Percentiles rank a stretch among this genome's conserved stretches.
Evolutionary conservation across 441 rosid species (phyloP).

Genomic region (Pelargonium australe): DNA sequence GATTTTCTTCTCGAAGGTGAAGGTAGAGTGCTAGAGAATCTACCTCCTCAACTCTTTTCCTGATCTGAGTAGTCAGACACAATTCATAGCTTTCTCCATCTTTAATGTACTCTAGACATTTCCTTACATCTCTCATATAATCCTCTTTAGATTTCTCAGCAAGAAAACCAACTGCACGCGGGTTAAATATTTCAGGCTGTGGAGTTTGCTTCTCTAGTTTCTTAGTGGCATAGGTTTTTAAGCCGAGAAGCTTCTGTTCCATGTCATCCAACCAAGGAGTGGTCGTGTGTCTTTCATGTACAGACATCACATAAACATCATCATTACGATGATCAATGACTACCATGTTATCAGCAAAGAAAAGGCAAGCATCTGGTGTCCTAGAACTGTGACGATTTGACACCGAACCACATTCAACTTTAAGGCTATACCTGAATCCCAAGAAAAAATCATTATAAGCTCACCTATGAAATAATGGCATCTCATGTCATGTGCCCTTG

Average conservation of each 20-base stretch:
- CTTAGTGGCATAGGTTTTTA: conserved; percentile 31
- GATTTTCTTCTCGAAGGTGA: conserved; percentile 75
- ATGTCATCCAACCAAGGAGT: conserved; percentile 59
- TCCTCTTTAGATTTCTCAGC: conserved; percentile 62
- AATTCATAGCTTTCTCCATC: conserved; percentile 99
- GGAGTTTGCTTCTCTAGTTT: conserved; percentile 26
- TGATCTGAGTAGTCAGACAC: conserved; percentile 82
- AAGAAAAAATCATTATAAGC: conserved; percentile 6
- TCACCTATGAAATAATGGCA: background rate
- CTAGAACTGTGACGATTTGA: conserved; percentile 63
- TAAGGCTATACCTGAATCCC: conserved; percentile 67
- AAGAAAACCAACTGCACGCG: conserved; percentile 36
- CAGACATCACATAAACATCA: conserved; percentile 65
- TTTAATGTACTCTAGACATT: conserved; percentile 64
- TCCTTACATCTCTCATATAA: conserved; percentile 60
- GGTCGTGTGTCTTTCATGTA: conserved; percentile 39
- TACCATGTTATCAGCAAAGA: conserved; percentile 70
- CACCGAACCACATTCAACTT: conserved; percentile 78
- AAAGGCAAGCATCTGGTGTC: conserved; percentile 86
- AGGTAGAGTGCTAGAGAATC: conserved; percentile 77
- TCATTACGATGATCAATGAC: conserved; percentile 64
- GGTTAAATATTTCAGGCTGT: conserved; percentile 22
- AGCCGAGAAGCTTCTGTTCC: conserved; percentile 50
- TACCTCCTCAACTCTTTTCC: conserved; percentile 41
- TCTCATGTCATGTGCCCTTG: background rate